Evolutionary conservation across 2,329 filamentous ascomycete genomes (phyloP).

Genomic region (Calonectria montana): DNA sequence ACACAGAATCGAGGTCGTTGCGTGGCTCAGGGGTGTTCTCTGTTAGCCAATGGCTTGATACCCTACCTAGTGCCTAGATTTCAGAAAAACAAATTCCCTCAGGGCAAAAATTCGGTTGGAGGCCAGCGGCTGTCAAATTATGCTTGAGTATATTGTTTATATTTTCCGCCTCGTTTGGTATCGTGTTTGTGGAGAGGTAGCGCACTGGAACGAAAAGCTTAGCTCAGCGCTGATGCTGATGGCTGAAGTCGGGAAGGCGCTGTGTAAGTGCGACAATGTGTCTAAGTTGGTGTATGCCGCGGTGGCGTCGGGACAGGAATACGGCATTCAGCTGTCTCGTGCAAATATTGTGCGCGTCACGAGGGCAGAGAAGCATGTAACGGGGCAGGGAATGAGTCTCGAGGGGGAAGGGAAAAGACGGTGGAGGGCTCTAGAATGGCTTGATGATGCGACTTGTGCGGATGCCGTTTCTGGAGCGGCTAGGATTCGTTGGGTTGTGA

Average conservation of each 20-base stretch:
- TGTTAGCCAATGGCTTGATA: background rate
- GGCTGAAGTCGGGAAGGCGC: conserved; percentile 30
- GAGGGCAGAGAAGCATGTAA: conserved; percentile 31
- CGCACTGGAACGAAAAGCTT: conserved; percentile 32
- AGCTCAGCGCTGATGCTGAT: conserved; percentile 35
- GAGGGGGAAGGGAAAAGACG: conserved; percentile 34
- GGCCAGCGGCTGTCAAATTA: background rate
- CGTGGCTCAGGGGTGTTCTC: conserved; percentile 4
- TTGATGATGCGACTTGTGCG: conserved; percentile 36
- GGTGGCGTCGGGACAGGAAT: conserved; percentile 24
- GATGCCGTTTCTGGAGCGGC: conserved; percentile 33
- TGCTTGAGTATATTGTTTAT: conserved; percentile 14
- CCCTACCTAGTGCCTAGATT: background rate
- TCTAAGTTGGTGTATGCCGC: conserved; percentile 25
- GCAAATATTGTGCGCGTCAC: conserved; percentile 39
- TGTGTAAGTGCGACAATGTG: conserved; percentile 43
- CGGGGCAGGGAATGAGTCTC: conserved; percentile 27
- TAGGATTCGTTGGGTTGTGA: conserved; percentile 28
- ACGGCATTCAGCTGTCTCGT: conserved; percentile 21
- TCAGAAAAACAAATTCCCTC: background rate
- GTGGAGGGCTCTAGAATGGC: conserved; percentile 25
- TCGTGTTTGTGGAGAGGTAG: conserved; percentile 32
- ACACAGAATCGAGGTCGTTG: conserved; percentile 3
- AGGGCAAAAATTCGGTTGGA: background rate
- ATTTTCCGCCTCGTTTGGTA: background rate